Conservation (phyloP, 2,329 filamentous ascomycete species). For the Incumbomyces delicatus region DNA sequence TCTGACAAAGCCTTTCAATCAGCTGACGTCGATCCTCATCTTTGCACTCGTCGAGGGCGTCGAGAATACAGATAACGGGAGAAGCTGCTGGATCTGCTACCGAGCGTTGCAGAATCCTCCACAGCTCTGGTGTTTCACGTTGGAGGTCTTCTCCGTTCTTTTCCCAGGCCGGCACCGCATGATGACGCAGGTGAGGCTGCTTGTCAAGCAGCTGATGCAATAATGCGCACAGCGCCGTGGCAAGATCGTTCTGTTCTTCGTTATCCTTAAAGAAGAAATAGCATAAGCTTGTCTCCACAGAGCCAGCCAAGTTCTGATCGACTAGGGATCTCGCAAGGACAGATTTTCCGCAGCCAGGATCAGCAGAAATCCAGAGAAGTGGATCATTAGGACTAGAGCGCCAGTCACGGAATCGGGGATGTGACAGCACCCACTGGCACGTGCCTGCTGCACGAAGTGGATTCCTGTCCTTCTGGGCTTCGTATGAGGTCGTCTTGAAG, state of each 20-base stretch:
- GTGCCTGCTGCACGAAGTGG: constrained; percentile 23
- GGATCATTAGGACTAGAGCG: constrained; percentile 13
- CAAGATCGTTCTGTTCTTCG: constrained; percentile 23
- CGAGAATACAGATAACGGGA: constrained; percentile 19
- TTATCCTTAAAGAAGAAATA: constrained; percentile 34
- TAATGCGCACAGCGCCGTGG: constrained; percentile 26
- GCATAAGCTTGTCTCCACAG: constrained; percentile 17
- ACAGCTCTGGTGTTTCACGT: constrained; percentile 12
- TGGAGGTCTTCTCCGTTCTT: constrained; percentile 13
- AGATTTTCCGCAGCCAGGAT: constrained; percentile 33
- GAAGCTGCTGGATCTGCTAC: constrained; percentile 5
- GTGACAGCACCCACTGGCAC: constrained; percentile 27
- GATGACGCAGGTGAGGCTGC: constrained; percentile 19
- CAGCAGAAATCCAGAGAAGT: constrained; percentile 31
- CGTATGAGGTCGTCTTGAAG: constrained; percentile 23
- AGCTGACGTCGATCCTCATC: constrained; percentile 9
- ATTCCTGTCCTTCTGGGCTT: constrained; percentile 26
- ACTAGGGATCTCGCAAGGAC: constrained; percentile 28
- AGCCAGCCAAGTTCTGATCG: constrained; percentile 20
- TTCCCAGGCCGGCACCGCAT: constrained; percentile 12
- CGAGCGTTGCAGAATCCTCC: constrained; percentile 11
- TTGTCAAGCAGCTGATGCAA: constrained; percentile 28
- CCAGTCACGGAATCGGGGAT: constrained; percentile 24
- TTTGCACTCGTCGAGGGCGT: constrained; percentile 23
- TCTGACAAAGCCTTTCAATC: constrained; percentile 5